phyloP scores from a whole-genome alignment of 2,329 filamentous ascomycete genomes.

The Fusarium zealandicum region DNA sequence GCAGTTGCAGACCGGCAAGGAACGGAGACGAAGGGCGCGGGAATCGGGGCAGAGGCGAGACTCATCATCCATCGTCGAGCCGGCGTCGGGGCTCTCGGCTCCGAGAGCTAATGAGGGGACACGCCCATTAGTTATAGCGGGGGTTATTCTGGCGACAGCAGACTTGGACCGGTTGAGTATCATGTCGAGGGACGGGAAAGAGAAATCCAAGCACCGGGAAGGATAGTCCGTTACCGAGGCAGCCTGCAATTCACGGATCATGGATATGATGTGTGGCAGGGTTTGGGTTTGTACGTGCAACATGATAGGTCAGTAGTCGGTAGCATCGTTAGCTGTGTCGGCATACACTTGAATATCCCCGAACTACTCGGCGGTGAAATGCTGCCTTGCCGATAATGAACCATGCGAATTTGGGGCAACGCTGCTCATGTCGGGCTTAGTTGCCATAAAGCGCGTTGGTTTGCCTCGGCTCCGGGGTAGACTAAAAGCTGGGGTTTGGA shows the following conservation, averaged over 20 bases:
- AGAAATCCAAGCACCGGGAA: slow-evolving; percentile 3
- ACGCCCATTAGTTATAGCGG: slow-evolving; percentile 39
- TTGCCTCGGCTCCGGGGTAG: slow-evolving; percentile 35
- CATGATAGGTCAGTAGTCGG: slow-evolving; percentile 13
- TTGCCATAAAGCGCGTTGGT: slow-evolving; percentile 6
- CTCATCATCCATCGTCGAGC: slow-evolving; percentile 34
- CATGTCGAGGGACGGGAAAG: slow-evolving; percentile 34
- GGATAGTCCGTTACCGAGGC: slow-evolving; percentile 28
- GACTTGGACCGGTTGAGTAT: slow-evolving; percentile 46
- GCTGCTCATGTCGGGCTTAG: slow-evolving; percentile 14
- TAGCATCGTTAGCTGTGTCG: slow-evolving; percentile 20
- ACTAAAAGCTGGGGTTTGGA: slow-evolving; percentile 38
- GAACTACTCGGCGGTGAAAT: slow-evolving; percentile 22
- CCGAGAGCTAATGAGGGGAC: slow-evolving; percentile 32
- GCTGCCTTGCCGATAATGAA: slow-evolving; percentile 12
- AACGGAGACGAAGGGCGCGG: slow-evolving; percentile 43
- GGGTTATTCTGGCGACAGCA: slow-evolving; percentile 40
- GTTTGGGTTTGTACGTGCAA: slow-evolving; percentile 7
- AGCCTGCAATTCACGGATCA: slow-evolving; percentile 26
- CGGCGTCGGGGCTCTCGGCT: slow-evolving; percentile 28
- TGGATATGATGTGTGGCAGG: slow-evolving; percentile 16
- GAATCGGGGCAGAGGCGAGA: slow-evolving; percentile 40
- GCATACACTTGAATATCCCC: slow-evolving; percentile 22
- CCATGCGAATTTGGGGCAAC: slow-evolving; percentile 18
- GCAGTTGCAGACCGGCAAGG: slow-evolving; percentile 37